These are phyloP conservation scores for Fusarium burgessii DNA, from an alignment of 2,329 filamentous ascomycete species.

Conservation along the genomic window DNA sequence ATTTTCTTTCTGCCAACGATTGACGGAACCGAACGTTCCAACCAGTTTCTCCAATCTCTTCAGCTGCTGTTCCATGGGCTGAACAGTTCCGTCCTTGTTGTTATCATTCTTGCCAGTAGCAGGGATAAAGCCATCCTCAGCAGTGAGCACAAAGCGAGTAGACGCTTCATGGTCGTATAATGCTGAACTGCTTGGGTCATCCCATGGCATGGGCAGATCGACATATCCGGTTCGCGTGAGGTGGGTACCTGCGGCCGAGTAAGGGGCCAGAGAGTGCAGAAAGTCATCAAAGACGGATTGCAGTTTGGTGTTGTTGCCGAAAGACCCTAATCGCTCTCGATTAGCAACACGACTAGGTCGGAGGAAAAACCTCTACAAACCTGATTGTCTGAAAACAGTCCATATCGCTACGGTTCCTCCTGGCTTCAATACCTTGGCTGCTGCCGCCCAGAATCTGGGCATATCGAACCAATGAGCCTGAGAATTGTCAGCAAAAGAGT, in stretches of 20 bases:
- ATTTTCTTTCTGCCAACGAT: constrained; percentile 14
- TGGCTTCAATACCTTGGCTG: constrained; percentile 2
- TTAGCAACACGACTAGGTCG: rapidly evolving
- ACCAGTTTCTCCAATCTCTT: background rate
- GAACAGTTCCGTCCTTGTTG: rapidly evolving
- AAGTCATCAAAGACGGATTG: background rate
- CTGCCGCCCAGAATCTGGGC: constrained; percentile 6
- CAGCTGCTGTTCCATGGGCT: rapidly evolving
- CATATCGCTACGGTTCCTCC: constrained; percentile 16
- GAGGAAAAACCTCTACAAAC: background rate
- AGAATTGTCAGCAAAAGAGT: rapidly evolving
- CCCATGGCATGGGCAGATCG: constrained; percentile 13
- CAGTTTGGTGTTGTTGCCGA: background rate
- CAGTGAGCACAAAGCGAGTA: background rate
- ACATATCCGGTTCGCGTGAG: constrained; percentile 1
- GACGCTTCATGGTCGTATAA: background rate
- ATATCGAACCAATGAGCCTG: constrained; percentile 21
- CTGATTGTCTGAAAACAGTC: background rate
- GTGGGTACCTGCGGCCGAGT: background rate
- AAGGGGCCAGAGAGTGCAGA: background rate
- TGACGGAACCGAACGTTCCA: background rate
- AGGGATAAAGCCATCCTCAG: background rate
- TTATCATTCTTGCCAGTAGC: rapidly evolving
- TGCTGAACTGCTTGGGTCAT: background rate
- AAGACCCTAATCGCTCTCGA: rapidly evolving